Conservation (phyloP, 2,329 filamentous ascomycete species). For the Alternaria sp. region DNA sequence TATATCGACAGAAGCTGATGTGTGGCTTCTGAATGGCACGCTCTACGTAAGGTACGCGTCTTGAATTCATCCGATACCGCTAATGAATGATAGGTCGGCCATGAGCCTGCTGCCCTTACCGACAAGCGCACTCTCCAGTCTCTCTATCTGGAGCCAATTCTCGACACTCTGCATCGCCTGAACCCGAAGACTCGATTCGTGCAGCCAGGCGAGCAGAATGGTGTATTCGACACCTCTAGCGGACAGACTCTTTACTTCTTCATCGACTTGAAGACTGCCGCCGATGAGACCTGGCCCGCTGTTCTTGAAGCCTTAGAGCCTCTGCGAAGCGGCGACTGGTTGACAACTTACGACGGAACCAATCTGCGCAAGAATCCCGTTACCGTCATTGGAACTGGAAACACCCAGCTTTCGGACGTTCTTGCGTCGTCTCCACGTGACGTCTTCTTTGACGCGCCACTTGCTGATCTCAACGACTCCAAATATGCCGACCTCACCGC, state of each 20-base stretch:
- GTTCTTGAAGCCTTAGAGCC: conserved; percentile 64
- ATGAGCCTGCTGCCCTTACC: conserved; percentile 60
- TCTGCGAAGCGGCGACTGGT: conserved; percentile 59
- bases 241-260: conserved; percentile 69
- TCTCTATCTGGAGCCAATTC: conserved; percentile 66
- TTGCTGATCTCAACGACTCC: conserved; percentile 52
- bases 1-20: conserved; percentile 65
- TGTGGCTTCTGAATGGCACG: conserved; percentile 63
- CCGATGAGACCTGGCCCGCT: conserved; percentile 60
- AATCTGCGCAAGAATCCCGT: conserved; percentile 57
- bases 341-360: conserved; percentile 59
- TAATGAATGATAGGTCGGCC: conserved; percentile 56
- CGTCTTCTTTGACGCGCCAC: conserved; percentile 67
- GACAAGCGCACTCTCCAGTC: conserved; percentile 60
- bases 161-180: conserved; percentile 61
- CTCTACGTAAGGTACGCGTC: conserved; percentile 55
- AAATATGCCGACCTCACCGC: conserved; percentile 55
- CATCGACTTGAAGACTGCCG: conserved; percentile 68
- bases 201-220: conserved; percentile 58
- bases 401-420: conserved; percentile 52
- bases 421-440: conserved; percentile 45
- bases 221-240: conserved; percentile 65
- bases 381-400: conserved; percentile 68
- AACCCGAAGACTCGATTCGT: conserved; percentile 62
- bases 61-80: background rate